These are phyloP conservation scores for Tulasnella sp. DNA, from an alignment of 768 basidiomycete genomes.

Conservation along the genomic window DNA sequence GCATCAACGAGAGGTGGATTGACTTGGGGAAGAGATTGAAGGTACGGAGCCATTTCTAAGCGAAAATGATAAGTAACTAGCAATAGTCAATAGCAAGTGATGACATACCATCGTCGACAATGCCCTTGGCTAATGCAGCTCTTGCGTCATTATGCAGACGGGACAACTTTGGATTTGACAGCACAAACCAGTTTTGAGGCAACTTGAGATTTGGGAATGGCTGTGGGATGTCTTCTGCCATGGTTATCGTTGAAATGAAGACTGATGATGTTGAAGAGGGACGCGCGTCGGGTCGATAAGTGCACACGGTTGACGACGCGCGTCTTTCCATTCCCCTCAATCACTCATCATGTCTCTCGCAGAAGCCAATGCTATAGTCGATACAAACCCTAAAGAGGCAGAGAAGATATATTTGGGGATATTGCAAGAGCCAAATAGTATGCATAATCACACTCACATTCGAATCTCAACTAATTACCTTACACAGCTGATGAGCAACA, in stretches of 20 bases:
- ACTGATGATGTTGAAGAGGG: neutral
- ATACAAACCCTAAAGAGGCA: constrained; percentile 44
- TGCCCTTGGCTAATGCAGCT: constrained; percentile 51
- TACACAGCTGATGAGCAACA: constrained; percentile 38
- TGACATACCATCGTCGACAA: constrained; percentile 64
- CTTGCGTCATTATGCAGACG: constrained; percentile 57
- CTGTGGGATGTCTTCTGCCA: constrained; percentile 72
- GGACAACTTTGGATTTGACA: constrained; percentile 47
- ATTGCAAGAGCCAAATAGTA: too few species aligned
- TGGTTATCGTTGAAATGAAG: constrained; percentile 23
- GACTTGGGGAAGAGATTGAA: constrained; percentile 24
- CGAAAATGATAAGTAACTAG: neutral
- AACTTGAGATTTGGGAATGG: constrained; percentile 79
- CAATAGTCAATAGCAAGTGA: constrained; percentile 2
- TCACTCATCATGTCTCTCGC: constrained; percentile 26
- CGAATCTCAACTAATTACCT: too few species aligned
- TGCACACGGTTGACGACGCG: constrained; percentile 22
- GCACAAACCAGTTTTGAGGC: constrained; percentile 64
- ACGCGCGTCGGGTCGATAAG: constrained; percentile 17
- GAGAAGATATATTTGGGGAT: constrained; percentile 67
- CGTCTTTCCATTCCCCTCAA: constrained; percentile 18
- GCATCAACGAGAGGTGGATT: constrained; percentile 13
- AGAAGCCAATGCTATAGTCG: constrained; percentile 40
- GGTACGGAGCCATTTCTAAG: constrained; percentile 83
- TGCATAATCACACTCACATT: too few species aligned